A percentile compares a stretch with the other conserved stretches of the same genome.
These are phyloP conservation scores for Plasmodium berghei DNA, from an alignment of 169 alveolate species.

Conservation along the genomic window DNA sequence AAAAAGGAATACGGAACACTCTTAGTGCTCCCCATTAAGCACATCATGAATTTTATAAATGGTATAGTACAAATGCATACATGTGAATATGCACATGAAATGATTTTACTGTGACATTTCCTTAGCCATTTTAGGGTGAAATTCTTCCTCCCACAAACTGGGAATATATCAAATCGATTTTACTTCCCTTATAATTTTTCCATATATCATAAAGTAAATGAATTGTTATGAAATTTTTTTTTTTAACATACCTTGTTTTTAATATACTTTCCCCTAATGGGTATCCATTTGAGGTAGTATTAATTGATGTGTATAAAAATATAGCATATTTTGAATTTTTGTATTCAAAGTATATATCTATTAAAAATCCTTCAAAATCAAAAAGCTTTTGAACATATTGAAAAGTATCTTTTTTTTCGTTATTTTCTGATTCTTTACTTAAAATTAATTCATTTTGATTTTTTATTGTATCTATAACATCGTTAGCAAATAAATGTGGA, in stretches of 20 bases:
- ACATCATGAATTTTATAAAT: too few species aligned
- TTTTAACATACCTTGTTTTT: constrained; percentile 47
- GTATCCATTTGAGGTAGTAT: constrained; percentile 51
- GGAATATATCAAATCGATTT: constrained; percentile 41
- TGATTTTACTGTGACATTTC: too few species aligned
- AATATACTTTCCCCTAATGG: constrained; percentile 71
- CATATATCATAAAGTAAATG: constrained; percentile 50
- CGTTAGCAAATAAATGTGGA: constrained; percentile 53
- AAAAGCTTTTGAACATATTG: constrained; percentile 30
- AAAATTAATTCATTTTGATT: constrained; percentile 17
- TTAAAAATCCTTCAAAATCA: constrained; percentile 74
- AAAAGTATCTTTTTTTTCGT: constrained; percentile 6
- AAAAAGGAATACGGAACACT: too few species aligned
- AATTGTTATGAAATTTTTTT: constrained; percentile 19
- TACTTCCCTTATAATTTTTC: constrained; percentile 23
- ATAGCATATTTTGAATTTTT: constrained; percentile 35
- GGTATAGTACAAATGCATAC: too few species aligned
- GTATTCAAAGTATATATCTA: constrained; percentile 67
- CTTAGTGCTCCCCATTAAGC: too few species aligned
- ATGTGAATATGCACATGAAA: too few species aligned
- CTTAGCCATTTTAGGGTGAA: too few species aligned
- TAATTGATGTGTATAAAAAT: constrained; percentile 52
- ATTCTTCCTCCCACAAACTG: constrained; percentile 7
- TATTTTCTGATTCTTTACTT: neutral
- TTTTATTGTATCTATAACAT: constrained; percentile 16